Evolutionary conservation across 768 basidiomycete species (phyloP).

Genomic region (Rhodotorula taiwanensis): DNA sequence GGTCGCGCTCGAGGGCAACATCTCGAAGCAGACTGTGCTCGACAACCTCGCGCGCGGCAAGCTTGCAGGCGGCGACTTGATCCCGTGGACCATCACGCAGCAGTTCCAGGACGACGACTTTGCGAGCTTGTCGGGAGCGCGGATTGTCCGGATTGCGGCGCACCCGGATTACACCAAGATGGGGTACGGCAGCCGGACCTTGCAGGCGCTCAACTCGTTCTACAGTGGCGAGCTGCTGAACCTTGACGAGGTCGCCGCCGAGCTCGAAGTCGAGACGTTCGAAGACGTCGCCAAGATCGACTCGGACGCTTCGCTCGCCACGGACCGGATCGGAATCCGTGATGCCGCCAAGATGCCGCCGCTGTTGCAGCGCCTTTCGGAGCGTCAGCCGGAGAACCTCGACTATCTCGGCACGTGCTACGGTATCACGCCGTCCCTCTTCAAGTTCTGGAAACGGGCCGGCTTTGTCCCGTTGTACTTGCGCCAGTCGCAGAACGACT

Average conservation of each 20-base stretch:
- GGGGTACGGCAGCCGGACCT: constrained; percentile 89
- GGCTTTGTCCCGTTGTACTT: constrained; percentile 87
- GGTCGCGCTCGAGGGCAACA: constrained; percentile 89
- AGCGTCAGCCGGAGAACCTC: constrained; percentile 77
- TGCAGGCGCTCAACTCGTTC: constrained; percentile 78
- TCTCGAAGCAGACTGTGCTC: constrained; percentile 74
- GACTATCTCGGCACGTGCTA: constrained; percentile 97
- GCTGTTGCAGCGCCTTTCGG: constrained; percentile 78
- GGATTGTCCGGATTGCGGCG: constrained; percentile 86
- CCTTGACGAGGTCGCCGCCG: constrained; percentile 60
- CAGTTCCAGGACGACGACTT: constrained; percentile 95
- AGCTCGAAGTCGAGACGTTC: constrained; percentile 54
- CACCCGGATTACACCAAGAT: constrained; percentile 98
- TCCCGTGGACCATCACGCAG: constrained; percentile 91
- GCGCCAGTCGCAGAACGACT: constrained; percentile 84
- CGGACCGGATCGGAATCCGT: constrained; percentile 67
- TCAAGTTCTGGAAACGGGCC: constrained; percentile 93
- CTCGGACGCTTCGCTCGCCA: constrained; percentile 54
- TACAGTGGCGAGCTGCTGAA: constrained; percentile 89
- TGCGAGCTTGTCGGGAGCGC: constrained; percentile 78
- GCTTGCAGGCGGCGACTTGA: constrained; percentile 88
- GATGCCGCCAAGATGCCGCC: constrained; percentile 77
- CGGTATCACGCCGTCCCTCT: constrained; percentile 76
- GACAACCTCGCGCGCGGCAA: constrained; percentile 76
- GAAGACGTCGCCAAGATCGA: constrained; percentile 50